Conservation (phyloP, 306 rosid genomes). For the Amphicarpaea edgeworthii region DNA sequence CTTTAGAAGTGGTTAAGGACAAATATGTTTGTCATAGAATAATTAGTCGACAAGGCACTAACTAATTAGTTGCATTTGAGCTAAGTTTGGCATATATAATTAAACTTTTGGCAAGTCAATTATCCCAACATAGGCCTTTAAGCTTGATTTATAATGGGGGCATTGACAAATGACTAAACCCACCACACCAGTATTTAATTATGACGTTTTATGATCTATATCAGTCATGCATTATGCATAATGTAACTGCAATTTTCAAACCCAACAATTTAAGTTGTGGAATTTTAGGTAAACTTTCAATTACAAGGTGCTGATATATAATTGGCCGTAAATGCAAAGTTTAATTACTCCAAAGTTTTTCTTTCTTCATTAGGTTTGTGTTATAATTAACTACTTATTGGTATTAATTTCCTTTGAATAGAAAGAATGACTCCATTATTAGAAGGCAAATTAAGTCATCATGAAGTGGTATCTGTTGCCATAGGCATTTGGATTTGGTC, state of each 20-base stretch:
- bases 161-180: constrained; percentile 43
- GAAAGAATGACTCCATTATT: constrained; percentile 1
- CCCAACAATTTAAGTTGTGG: constrained; percentile 17
- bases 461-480: not conserved
- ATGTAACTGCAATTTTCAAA: constrained; percentile 23
- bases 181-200: constrained; percentile 33
- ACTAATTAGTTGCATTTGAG: not conserved
- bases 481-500: constrained; percentile 27
- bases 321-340: constrained; percentile 17
- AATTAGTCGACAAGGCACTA: constrained; percentile 47
- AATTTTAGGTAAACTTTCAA: constrained; percentile 29
- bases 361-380: too few relatives aligned
- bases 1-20: not conserved
- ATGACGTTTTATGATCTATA: not conserved
- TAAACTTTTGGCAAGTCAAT: constrained; percentile 51
- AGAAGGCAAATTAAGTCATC: constrained; percentile 28
- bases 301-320: not conserved
- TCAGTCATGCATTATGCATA: constrained; percentile 1
- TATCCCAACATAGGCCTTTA: constrained; percentile 38
- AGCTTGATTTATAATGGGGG: constrained; percentile 47
- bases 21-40: not conserved
- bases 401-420: not conserved
- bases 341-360: too few relatives aligned
- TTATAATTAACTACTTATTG: too few relatives aligned
- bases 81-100: constrained; percentile 58